phyloP scores from a whole-genome alignment of 768 basidiomycete species.

The Leccinum broughii region DNA sequence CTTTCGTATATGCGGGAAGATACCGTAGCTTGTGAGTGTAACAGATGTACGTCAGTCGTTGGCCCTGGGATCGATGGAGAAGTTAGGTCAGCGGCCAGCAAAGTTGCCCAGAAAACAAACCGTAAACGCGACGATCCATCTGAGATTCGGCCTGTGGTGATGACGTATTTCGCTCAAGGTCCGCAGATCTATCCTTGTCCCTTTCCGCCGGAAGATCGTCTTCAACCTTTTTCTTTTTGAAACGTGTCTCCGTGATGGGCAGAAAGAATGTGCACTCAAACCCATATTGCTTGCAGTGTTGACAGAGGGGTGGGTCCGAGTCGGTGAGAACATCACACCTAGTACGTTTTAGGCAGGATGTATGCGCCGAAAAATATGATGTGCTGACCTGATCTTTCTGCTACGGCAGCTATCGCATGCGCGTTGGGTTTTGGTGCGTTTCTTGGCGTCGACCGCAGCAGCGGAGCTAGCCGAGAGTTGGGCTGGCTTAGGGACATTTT shows the following conservation, averaged over 20 bases:
- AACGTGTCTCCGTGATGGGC: conserved; percentile 97
- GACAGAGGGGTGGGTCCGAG: conserved; percentile 77
- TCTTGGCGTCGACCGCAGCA: conserved; percentile 62
- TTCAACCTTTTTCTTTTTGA: conserved; percentile 92
- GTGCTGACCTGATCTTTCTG: conserved; percentile 76
- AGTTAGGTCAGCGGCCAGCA: conserved; percentile 20
- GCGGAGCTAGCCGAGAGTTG: conserved; percentile 30
- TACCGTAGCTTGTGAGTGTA: conserved; percentile 88
- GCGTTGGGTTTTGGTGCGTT: conserved; percentile 89
- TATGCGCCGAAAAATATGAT: conserved; percentile 7
- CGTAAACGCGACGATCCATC: conserved; percentile 63
- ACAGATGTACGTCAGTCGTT: conserved; percentile 79
- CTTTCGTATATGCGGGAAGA: conserved; percentile 82
- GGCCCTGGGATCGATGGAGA: conserved; percentile 61
- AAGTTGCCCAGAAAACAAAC: conserved; percentile 38
- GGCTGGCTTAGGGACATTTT: conserved; percentile 37
- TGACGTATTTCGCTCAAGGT: conserved; percentile 35
- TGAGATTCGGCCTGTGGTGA: conserved; percentile 51
- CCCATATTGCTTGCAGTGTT: conserved; percentile 92
- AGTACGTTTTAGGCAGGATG: conserved; percentile 9
- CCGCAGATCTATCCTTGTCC: conserved; percentile 36
- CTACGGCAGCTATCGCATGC: conserved; percentile 91
- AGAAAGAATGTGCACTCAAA: conserved; percentile 98
- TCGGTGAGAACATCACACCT: conserved; percentile 85
- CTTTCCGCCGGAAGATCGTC: conserved; percentile 53